Evolutionary conservation across 2,329 filamentous ascomycete genomes (phyloP).

Genomic region (Aspergillus persii): DNA sequence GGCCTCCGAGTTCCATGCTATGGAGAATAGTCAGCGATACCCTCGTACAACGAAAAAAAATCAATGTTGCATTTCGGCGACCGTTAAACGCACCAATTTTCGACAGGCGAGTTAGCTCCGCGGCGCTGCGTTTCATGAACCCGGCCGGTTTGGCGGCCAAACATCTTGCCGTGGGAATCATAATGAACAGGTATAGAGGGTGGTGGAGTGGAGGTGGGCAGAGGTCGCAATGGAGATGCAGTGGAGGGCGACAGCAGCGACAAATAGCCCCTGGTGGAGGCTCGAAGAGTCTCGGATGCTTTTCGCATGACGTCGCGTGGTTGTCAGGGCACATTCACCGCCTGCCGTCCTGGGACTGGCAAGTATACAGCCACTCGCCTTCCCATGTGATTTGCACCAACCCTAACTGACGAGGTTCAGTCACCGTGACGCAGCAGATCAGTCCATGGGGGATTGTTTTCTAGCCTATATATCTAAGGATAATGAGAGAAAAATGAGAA

Average conservation of each 20-base stretch:
- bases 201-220: not conserved
- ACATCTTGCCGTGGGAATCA: slow-evolving; percentile 42
- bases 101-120: slow-evolving; percentile 58
- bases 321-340: not conserved
- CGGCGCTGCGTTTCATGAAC: slow-evolving; percentile 58
- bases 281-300: not conserved
- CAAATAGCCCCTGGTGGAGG: not conserved
- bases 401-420: too few relatives aligned
- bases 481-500: too few relatives aligned
- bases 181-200: slow-evolving; percentile 5
- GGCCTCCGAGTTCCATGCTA: slow-evolving; percentile 44
- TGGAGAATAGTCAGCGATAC: slow-evolving; percentile 7
- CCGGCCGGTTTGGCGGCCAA: slow-evolving; percentile 42
- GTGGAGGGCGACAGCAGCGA: not conserved
- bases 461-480: too few relatives aligned
- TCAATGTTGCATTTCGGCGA: not conserved
- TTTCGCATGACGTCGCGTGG: not conserved
- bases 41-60: not conserved
- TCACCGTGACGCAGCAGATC: too few relatives aligned
- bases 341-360: not conserved
- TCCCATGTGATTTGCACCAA: too few relatives aligned
- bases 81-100: slow-evolving; percentile 47
- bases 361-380: too few relatives aligned
- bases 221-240: too few relatives aligned
- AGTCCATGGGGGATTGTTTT: too few relatives aligned